phyloP scores from a whole-genome alignment of 1,284 basidiomycete species.

The Hypsizygus ulmarius region DNA sequence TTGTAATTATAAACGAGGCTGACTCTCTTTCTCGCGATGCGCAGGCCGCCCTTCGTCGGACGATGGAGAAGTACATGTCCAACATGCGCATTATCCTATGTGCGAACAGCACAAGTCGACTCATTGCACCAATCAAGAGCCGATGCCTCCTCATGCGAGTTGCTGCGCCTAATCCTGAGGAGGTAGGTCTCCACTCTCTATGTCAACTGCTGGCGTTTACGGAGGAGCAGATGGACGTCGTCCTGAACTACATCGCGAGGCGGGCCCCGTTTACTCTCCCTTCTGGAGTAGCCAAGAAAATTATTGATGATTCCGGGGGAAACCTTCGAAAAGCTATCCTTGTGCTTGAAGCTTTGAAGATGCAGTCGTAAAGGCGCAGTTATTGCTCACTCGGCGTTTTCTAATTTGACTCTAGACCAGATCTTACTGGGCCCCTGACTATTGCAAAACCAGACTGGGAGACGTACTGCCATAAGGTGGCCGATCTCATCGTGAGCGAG shows the following conservation, averaged over 20 bases:
- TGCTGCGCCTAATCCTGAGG: constrained; percentile 78
- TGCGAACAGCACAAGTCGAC: constrained; percentile 94
- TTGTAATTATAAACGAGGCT: constrained; percentile 98
- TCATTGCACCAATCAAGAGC: constrained; percentile 97
- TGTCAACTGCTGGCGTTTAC: background rate
- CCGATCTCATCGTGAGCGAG: constrained; percentile 90
- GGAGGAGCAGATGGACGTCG: constrained; percentile 66
- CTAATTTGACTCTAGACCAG: constrained; percentile 45
- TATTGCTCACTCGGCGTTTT: constrained; percentile 1
- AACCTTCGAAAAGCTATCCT: constrained; percentile 95
- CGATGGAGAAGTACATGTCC: constrained; percentile 99
- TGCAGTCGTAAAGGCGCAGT: constrained; percentile 72
- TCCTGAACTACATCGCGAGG: constrained; percentile 80
- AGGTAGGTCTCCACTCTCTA: constrained; percentile 50
- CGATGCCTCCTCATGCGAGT: constrained; percentile 93
- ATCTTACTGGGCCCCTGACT: constrained; percentile 69
- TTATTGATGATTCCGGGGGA: constrained; percentile 81
- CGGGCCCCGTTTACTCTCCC: constrained; percentile 83
- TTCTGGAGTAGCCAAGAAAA: constrained; percentile 67
- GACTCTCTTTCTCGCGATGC: constrained; percentile 94
- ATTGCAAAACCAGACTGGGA: constrained; percentile 99
- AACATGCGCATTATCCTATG: constrained; percentile 97
- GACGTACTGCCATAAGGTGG: constrained; percentile 92
- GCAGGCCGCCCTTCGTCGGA: constrained; percentile 93
- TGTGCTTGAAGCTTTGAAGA: constrained; percentile 92